phyloP scores from a whole-genome alignment of 352 stramenopile species.

The Phytophthora ramorum region DNA sequence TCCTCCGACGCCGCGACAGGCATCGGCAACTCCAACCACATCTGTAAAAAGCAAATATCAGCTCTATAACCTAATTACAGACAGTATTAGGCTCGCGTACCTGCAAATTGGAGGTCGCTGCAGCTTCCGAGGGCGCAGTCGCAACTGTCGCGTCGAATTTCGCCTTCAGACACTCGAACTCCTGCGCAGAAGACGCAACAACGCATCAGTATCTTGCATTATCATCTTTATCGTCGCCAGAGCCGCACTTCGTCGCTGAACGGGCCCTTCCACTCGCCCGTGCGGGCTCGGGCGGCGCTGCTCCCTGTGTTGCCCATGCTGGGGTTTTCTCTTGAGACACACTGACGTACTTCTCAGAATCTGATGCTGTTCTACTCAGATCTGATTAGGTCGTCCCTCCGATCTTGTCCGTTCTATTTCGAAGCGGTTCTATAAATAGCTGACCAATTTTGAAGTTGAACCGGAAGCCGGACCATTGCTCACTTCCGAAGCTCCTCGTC shows the following conservation, averaged over 20 bases:
- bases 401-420: slow-evolving; percentile 1
- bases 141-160: slow-evolving; percentile 54
- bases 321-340: slow-evolving; percentile 1
- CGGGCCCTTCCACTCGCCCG: slow-evolving; percentile 73
- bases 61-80: neutral
- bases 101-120: slow-evolving; percentile 49
- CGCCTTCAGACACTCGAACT: slow-evolving; percentile 66
- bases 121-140: slow-evolving; percentile 22
- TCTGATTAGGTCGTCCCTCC: neutral
- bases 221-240: neutral
- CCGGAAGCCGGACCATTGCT: slow-evolving; percentile 1
- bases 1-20: slow-evolving; percentile 37
- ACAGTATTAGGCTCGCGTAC: slow-evolving; percentile 6
- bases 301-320: slow-evolving; percentile 53
- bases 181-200: slow-evolving; percentile 35
- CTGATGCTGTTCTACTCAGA: neutral
- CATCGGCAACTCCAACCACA: slow-evolving; percentile 51
- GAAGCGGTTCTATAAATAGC: slow-evolving; percentile 7
- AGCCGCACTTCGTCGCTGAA: slow-evolving; percentile 75
- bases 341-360: slow-evolving; percentile 18
- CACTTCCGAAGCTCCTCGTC: slow-evolving; percentile 27
- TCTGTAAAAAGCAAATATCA: slow-evolving; percentile 27
- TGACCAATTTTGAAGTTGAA: slow-evolving; percentile 4
- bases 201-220: neutral
- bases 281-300: slow-evolving; percentile 9